phyloP scores from a whole-genome alignment of 345 rosid species.

The Angophora floribunda region DNA sequence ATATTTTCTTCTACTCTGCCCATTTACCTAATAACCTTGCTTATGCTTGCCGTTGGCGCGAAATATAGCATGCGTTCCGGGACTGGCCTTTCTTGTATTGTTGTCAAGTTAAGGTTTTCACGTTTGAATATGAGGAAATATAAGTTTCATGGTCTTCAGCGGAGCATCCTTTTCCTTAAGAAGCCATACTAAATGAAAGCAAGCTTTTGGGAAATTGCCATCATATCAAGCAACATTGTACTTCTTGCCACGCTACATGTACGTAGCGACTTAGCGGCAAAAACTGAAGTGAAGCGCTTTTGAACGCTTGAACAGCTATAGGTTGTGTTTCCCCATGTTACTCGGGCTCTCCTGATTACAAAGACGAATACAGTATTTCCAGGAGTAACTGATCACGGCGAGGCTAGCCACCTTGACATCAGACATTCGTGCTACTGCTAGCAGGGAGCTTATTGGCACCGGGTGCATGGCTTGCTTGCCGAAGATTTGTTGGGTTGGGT shows the following conservation, averaged over 20 bases:
- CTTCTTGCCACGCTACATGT: not conserved
- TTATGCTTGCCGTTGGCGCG: not conserved
- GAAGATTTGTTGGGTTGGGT: not conserved
- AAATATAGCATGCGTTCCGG: not conserved
- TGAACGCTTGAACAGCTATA: not conserved
- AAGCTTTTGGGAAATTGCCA: not conserved
- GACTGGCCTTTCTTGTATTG: not conserved
- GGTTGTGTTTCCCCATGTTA: not conserved
- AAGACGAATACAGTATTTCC: not conserved
- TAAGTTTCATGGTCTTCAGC: not conserved
- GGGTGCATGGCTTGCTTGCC: not conserved
- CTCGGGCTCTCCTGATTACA: not conserved
- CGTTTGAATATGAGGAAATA: not conserved
- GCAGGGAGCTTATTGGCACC: not conserved
- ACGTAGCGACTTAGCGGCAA: not conserved
- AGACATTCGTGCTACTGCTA: not conserved
- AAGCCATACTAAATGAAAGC: not conserved
- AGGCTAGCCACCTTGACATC: not conserved
- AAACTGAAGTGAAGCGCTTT: not conserved
- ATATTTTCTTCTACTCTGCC: not conserved
- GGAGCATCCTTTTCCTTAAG: not conserved
- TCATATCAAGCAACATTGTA: not conserved
- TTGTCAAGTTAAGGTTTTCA: not conserved
- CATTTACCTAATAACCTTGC: not conserved
- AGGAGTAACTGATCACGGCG: not conserved